Percentiles rank a stretch among this genome's conserved stretches.
Evolutionary conservation across 2,329 filamentous ascomycete genomes (phyloP).

Genomic region (Trichoderma hamatum): DNA sequence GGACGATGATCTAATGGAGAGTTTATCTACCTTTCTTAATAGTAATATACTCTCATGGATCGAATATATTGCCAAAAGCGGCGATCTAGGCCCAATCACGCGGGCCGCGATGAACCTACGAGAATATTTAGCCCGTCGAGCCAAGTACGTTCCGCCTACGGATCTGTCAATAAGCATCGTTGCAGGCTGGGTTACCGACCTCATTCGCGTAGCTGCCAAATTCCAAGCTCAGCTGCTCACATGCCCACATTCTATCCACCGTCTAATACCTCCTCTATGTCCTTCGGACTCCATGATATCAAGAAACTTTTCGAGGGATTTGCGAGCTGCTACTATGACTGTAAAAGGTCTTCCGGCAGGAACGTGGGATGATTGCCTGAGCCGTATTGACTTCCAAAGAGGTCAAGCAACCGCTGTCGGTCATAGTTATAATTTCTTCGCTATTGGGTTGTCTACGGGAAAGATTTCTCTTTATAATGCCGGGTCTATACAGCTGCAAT

Average conservation of each 20-base stretch:
- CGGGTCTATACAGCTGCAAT: not conserved
- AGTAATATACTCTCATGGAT: constrained; percentile 4
- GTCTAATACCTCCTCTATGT: constrained; percentile 6
- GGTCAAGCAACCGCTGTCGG: not conserved
- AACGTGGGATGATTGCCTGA: constrained; percentile 2
- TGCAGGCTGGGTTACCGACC: not conserved
- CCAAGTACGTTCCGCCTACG: not conserved
- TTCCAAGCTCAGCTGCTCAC: constrained; percentile 5
- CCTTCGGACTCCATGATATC: constrained; percentile 9
- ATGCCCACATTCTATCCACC: not conserved
- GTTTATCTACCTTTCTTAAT: not conserved
- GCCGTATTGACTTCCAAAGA: constrained; percentile 1
- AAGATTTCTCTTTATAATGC: not conserved
- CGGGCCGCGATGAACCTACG: not conserved
- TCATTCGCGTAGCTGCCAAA: not conserved
- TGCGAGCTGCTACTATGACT: not conserved
- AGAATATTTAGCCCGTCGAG: not conserved
- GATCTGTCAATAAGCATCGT: not conserved
- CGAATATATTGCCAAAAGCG: not conserved
- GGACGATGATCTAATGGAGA: constrained; percentile 1
- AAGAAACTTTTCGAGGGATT: not conserved
- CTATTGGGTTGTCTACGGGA: not conserved
- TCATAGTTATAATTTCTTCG: not conserved
- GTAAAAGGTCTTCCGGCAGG: not conserved
- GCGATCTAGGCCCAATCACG: not conserved